Conservation (phyloP, 106 monocot genomes). For the Dactylorhiza incarnata region DNA sequence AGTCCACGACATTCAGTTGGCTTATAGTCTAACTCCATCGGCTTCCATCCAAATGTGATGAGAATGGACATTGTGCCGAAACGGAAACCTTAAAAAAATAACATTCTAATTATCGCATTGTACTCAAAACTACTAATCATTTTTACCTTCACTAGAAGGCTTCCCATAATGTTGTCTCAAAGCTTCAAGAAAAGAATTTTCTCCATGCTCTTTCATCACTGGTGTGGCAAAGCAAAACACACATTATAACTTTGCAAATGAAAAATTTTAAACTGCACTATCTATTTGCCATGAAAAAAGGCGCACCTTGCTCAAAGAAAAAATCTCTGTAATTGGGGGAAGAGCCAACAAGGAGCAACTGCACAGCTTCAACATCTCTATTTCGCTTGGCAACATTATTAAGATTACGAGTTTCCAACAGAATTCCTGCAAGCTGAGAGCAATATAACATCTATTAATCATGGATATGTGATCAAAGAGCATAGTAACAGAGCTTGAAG, state of each 20-base stretch:
- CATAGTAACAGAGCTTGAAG: not conserved
- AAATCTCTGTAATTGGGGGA: conserved; percentile 27
- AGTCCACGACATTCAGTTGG: not conserved
- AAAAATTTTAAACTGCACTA: not conserved
- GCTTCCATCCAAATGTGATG: not conserved
- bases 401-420: conserved; percentile 49
- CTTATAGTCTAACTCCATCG: not conserved
- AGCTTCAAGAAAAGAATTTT: conserved; percentile 30
- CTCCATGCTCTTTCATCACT: conserved; percentile 42
- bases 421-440: conserved; percentile 51
- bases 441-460: not conserved
- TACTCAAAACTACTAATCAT: not conserved
- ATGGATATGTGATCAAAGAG: not conserved
- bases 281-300: not conserved
- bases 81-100: not conserved
- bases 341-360: conserved; percentile 38
- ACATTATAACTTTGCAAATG: not conserved
- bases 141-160: conserved; percentile 28
- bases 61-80: not conserved
- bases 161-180: conserved; percentile 27
- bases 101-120: not conserved
- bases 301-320: conserved; percentile 40
- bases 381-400: conserved; percentile 15
- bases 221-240: not conserved
- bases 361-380: conserved; percentile 53